phyloP scores from a whole-genome alignment of 2,329 filamentous ascomycete genomes.

The Phoma sp. region DNA sequence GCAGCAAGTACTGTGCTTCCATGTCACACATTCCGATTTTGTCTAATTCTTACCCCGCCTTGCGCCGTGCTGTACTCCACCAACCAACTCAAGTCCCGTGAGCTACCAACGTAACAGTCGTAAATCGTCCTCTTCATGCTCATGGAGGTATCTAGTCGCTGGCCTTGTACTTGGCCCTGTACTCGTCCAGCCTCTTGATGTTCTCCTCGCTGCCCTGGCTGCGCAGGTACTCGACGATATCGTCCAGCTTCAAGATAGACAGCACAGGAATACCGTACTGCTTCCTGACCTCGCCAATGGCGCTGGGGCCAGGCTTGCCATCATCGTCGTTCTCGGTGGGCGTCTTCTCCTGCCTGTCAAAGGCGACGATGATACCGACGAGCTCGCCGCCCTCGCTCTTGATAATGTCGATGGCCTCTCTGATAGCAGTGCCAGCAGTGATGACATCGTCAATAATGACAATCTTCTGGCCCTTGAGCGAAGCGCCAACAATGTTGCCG shows the following conservation, averaged over 20 bases:
- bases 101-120: constrained; percentile 3
- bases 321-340: constrained; percentile 67
- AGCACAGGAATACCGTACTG: constrained; percentile 85
- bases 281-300: constrained; percentile 83
- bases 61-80: neutral
- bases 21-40: neutral
- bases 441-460: constrained; percentile 97
- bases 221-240: constrained; percentile 65
- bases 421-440: constrained; percentile 91
- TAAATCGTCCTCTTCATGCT: constrained; percentile 1
- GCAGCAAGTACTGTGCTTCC: neutral
- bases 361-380: constrained; percentile 84
- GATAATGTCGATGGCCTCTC: constrained; percentile 91
- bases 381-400: constrained; percentile 82
- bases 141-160: constrained; percentile 35
- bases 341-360: constrained; percentile 86
- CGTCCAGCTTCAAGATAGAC: constrained; percentile 81
- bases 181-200: constrained; percentile 50
- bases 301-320: constrained; percentile 72
- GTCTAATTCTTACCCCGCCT: neutral
- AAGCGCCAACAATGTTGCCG: constrained; percentile 87
- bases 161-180: constrained; percentile 49
- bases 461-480: constrained; percentile 81
- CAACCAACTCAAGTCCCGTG: neutral
- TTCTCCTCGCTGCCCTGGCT: constrained; percentile 54